Conservation (phyloP, 2,329 filamentous ascomycete genomes). For the Ampelomyces quisqualis region DNA sequence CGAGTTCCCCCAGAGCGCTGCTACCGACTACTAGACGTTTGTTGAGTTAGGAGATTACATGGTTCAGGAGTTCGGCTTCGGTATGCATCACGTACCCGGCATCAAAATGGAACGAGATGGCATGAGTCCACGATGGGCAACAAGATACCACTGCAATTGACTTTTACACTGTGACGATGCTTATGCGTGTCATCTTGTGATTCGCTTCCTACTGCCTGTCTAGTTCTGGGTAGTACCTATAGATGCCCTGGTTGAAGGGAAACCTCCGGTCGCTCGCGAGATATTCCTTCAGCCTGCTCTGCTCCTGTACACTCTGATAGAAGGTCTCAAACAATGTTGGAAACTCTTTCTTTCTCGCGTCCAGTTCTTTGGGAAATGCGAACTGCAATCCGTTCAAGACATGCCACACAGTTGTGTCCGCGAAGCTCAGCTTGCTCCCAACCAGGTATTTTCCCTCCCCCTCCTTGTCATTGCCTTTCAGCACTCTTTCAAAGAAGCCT, state of each 20-base stretch:
- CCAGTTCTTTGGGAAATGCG: conserved; percentile 69
- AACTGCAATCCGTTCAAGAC: conserved; percentile 58
- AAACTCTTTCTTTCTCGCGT: conserved; percentile 59
- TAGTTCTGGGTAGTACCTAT: conserved; percentile 71
- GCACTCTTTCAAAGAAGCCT: conserved; percentile 66
- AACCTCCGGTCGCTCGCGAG: conserved; percentile 64
- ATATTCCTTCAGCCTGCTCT: conserved; percentile 67
- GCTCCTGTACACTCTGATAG: conserved; percentile 62
- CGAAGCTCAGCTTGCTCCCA: conserved; percentile 65
- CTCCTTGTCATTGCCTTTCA: conserved; percentile 59
- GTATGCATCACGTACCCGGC: conserved; percentile 44
- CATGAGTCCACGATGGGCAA: conserved; percentile 35
- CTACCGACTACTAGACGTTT: conserved; percentile 73
- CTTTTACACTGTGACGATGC: conserved; percentile 31
- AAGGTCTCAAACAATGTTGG: conserved; percentile 61
- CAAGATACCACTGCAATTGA: conserved; percentile 44
- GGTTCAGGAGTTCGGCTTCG: conserved; percentile 43
- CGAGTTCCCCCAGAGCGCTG: conserved; percentile 89
- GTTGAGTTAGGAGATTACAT: conserved; percentile 29
- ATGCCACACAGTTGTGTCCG: conserved; percentile 73
- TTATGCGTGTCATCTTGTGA: neutral
- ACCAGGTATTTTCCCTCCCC: conserved; percentile 66
- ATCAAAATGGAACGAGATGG: conserved; percentile 44
- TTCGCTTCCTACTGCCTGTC: conserved; percentile 51
- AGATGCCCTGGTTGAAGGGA: conserved; percentile 66